phyloP scores from a whole-genome alignment of 2,329 filamentous ascomycete species.

The Paecilomyces fulvus region DNA sequence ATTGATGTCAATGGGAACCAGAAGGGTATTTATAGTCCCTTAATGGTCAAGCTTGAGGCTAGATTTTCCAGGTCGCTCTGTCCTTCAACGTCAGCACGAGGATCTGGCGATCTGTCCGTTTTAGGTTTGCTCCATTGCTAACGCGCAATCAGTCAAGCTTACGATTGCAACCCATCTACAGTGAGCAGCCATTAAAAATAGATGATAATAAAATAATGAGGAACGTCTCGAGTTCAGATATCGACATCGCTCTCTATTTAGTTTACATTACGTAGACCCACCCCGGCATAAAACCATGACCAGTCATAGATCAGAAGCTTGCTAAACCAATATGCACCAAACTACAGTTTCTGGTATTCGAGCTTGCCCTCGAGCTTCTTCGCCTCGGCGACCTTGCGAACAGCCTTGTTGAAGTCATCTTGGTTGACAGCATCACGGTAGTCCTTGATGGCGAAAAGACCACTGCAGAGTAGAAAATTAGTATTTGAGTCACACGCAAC shows the following conservation, averaged over 20 bases:
- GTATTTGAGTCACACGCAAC: neutral
- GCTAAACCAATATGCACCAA: neutral
- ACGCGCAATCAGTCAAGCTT: neutral
- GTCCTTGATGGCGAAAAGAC: slow-evolving; percentile 96
- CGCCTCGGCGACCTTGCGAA: slow-evolving; percentile 90
- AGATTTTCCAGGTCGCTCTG: neutral
- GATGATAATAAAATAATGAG: neutral
- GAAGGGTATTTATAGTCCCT: neutral
- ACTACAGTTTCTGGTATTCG: slow-evolving; percentile 89
- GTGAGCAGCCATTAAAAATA: neutral
- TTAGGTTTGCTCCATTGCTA: neutral
- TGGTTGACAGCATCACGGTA: slow-evolving; percentile 94
- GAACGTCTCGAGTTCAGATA: neutral
- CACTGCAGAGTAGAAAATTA: slow-evolving; percentile 44
- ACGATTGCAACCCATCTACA: neutral
- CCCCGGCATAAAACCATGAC: neutral
- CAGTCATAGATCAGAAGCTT: neutral
- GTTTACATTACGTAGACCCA: slow-evolving; percentile 7
- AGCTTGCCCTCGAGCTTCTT: slow-evolving; percentile 99
- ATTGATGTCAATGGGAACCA: neutral
- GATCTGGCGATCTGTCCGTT: slow-evolving; percentile 1
- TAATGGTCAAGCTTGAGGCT: neutral
- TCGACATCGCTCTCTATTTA: slow-evolving; percentile 6
- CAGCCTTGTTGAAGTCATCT: slow-evolving; percentile 98
- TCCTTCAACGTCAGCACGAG: neutral